A percentile compares a stretch with the other conserved stretches of the same genome.
These are phyloP conservation scores for Stenogyne calaminthoides DNA, from an alignment of 305 asterid species.

Conservation along the genomic window DNA sequence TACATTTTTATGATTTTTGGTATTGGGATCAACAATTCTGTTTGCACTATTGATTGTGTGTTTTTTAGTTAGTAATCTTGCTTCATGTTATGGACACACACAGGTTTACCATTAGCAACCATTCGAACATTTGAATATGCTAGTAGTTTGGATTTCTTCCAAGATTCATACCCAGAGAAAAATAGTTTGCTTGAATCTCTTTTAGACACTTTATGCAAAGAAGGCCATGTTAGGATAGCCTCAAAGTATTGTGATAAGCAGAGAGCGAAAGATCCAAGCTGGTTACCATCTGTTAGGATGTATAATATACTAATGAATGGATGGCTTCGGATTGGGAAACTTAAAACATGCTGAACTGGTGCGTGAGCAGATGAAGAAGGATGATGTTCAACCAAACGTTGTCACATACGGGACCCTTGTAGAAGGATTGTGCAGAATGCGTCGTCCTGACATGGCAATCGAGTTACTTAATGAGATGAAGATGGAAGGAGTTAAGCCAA, in stretches of 20 bases:
- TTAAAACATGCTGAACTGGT: constrained; percentile 59
- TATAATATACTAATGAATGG: constrained; percentile 79
- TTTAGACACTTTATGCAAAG: constrained; percentile 82
- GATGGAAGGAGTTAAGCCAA: constrained; percentile 59
- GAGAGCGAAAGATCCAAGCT: constrained; percentile 48
- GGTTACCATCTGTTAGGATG: constrained; percentile 54
- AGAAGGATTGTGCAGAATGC: constrained; percentile 75
- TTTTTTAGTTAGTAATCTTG: constrained; percentile 10
- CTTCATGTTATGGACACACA: constrained; percentile 20
- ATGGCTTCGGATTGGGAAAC: constrained; percentile 68
- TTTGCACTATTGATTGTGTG: background rate
- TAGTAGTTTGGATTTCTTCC: constrained; percentile 44
- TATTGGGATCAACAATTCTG: background rate
- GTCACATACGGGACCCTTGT: constrained; percentile 81
- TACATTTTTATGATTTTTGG: background rate
- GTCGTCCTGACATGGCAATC: constrained; percentile 64
- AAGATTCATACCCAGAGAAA: constrained; percentile 32
- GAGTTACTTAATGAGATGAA: constrained; percentile 69
- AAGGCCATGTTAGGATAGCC: constrained; percentile 70
- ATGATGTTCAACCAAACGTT: constrained; percentile 52
- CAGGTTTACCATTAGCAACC: constrained; percentile 68
- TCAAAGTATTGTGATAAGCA: constrained; percentile 52
- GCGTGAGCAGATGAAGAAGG: constrained; percentile 70
- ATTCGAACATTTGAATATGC: constrained; percentile 67
- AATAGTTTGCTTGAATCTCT: constrained; percentile 58